Percentiles rank a stretch among this genome's conserved stretches.
phyloP scores from a whole-genome alignment of 495 filamentous ascomycete genomes.

The Ascobolus immersus region DNA sequence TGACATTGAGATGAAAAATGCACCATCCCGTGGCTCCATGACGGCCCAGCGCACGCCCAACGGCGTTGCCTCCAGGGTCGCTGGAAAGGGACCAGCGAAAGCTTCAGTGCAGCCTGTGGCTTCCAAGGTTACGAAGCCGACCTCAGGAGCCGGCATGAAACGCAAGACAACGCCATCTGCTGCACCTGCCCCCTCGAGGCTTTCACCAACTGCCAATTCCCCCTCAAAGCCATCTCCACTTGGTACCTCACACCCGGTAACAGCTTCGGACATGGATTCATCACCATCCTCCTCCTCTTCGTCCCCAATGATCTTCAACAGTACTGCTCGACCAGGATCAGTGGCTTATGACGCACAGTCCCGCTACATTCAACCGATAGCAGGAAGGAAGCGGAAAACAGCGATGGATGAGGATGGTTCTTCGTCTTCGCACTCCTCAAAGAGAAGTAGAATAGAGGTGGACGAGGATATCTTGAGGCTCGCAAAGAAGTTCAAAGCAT shows the following conservation, averaged over 20 bases:
- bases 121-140: slow-evolving; percentile 17
- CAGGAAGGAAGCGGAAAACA: slow-evolving; percentile 2
- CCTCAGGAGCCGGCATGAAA: slow-evolving; percentile 17
- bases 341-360: background rate
- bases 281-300: slow-evolving; percentile 21
- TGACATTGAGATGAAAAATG: slow-evolving; percentile 11
- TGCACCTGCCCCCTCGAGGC: no score
- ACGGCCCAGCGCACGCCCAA: slow-evolving; percentile 4
- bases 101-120: slow-evolving; percentile 12
- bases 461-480: slow-evolving; percentile 11
- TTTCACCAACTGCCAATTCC: slow-evolving; percentile 7
- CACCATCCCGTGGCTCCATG: background rate
- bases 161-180: no score
- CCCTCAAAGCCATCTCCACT: slow-evolving; percentile 35
- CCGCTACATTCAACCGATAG: background rate
- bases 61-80: slow-evolving; percentile 2
- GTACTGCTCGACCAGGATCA: slow-evolving; percentile 3
- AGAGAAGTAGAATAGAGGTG: slow-evolving; percentile 6
- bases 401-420: slow-evolving; percentile 11
- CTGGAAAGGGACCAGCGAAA: slow-evolving; percentile 8
- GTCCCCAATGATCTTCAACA: slow-evolving; percentile 16
- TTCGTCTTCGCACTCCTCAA: slow-evolving; percentile 10
- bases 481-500: slow-evolving; percentile 14
- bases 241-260: slow-evolving; percentile 33
- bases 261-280: slow-evolving; percentile 25